These are phyloP conservation scores for Erodium chrysanthum DNA, from an alignment of 441 rosid genomes.

Conservation along the genomic window DNA sequence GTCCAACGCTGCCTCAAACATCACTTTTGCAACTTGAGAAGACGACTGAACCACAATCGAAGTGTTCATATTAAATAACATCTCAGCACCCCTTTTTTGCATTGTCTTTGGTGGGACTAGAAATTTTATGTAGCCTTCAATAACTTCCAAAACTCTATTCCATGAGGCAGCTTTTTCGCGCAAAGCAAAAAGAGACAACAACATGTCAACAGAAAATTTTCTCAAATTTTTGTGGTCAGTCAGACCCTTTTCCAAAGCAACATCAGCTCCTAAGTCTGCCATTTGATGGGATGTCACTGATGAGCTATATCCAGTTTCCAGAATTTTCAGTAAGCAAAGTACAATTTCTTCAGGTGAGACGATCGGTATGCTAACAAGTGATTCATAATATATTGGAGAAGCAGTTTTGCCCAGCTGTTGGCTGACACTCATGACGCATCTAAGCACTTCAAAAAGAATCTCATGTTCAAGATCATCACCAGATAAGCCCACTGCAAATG, in stretches of 20 bases:
- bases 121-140: slow-evolving; percentile 58
- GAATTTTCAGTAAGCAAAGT: slow-evolving; percentile 62
- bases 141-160: slow-evolving; percentile 55
- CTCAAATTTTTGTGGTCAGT: slow-evolving; percentile 63
- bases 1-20: slow-evolving; percentile 84
- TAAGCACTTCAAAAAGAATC: slow-evolving; percentile 57
- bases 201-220: slow-evolving; percentile 66
- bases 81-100: slow-evolving; percentile 38
- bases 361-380: slow-evolving; percentile 42
- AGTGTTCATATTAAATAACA: slow-evolving; percentile 36
- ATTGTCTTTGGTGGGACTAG: slow-evolving; percentile 65
- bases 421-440: slow-evolving; percentile 51
- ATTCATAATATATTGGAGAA: slow-evolving; percentile 73
- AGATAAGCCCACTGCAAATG: slow-evolving; percentile 34
- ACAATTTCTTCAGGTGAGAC: slow-evolving; percentile 68
- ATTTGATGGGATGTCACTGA: slow-evolving; percentile 32
- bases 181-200: slow-evolving; percentile 57
- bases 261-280: slow-evolving; percentile 50
- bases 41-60: slow-evolving; percentile 66
- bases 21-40: slow-evolving; percentile 69
- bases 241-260: slow-evolving; percentile 55
- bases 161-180: slow-evolving; percentile 63
- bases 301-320: slow-evolving; percentile 66
- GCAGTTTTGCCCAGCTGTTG: slow-evolving; percentile 78
- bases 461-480: slow-evolving; percentile 41